These are phyloP conservation scores for Pythium phragmiticola DNA, from an alignment of 352 stramenopile species.

Conservation along the genomic window DNA sequence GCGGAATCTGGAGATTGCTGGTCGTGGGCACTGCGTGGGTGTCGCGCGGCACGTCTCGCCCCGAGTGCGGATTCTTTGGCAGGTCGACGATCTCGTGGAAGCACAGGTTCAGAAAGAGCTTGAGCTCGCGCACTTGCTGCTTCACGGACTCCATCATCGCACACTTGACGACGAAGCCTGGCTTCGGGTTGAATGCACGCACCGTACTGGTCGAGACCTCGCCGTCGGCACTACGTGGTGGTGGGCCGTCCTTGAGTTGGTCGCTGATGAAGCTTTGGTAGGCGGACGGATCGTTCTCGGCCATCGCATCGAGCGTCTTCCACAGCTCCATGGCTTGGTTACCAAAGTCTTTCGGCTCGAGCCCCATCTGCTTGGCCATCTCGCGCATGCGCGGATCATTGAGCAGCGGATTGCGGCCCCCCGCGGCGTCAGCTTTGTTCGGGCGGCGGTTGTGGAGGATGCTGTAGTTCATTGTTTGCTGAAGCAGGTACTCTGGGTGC, in stretches of 20 bases:
- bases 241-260: conserved; percentile 69
- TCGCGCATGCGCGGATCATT: conserved; percentile 64
- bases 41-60: conserved; percentile 54
- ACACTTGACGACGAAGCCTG: conserved; percentile 82
- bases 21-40: conserved; percentile 62
- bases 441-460: conserved; percentile 81
- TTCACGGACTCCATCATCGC: conserved; percentile 51
- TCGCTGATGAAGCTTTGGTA: conserved; percentile 85
- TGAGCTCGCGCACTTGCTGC: conserved; percentile 54
- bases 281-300: conserved; percentile 53
- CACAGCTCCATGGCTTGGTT: conserved; percentile 65
- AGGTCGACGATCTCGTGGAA: conserved; percentile 65
- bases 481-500: too few relatives aligned
- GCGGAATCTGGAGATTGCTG: conserved; percentile 73
- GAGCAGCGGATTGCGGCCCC: conserved; percentile 37
- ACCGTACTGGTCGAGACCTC: conserved; percentile 2
- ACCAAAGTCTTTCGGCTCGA: conserved; percentile 65
- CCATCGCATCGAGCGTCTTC: conserved; percentile 76
- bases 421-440: conserved; percentile 21
- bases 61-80: conserved; percentile 76
- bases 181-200: conserved; percentile 58
- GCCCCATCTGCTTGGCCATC: conserved; percentile 83
- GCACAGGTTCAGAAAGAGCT: conserved; percentile 84
- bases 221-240: conserved; percentile 7
- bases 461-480: conserved; percentile 71